Evolutionary conservation across 495 filamentous ascomycete genomes (phyloP).

Genomic region (Elasticomyces elasticus): DNA sequence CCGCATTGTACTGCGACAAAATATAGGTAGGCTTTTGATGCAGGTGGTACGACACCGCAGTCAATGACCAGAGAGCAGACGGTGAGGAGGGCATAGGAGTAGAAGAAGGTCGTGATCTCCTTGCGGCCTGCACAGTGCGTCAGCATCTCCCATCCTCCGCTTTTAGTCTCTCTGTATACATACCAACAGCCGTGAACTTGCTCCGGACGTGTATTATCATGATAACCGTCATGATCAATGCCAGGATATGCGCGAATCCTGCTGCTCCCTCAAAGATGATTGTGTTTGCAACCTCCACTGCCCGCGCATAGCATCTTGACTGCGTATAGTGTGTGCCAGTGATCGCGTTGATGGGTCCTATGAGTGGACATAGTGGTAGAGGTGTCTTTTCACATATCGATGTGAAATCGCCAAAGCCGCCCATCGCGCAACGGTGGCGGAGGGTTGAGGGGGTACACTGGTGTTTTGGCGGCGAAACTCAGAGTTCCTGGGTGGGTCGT

Average conservation of each 20-base stretch:
- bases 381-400: conserved; percentile 76
- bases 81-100: conserved; percentile 85
- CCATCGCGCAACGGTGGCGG: conserved; percentile 14
- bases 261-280: conserved; percentile 94
- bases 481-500: too few species aligned
- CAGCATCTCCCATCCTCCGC: background rate
- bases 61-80: conserved; percentile 85
- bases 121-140: conserved; percentile 66
- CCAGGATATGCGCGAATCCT: conserved; percentile 84
- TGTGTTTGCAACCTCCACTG: conserved; percentile 93
- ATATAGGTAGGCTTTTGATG: conserved; percentile 72
- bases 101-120: conserved; percentile 97
- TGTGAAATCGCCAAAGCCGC: conserved; percentile 77
- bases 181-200: conserved; percentile 98
- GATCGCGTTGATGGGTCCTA: conserved; percentile 58
- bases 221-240: conserved; percentile 82
- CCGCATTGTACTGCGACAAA: conserved; percentile 84
- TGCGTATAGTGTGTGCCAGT: conserved; percentile 68
- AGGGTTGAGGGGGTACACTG: too few species aligned
- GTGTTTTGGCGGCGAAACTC: too few species aligned
- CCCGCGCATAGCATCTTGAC: conserved; percentile 84
- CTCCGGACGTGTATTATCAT: conserved; percentile 95
- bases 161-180: conserved; percentile 30
- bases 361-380: conserved; percentile 76
- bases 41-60: conserved; percentile 80